Evolutionary conservation across 805 yeast species (phyloP).

Genomic region (Priceomyces castillae): DNA sequence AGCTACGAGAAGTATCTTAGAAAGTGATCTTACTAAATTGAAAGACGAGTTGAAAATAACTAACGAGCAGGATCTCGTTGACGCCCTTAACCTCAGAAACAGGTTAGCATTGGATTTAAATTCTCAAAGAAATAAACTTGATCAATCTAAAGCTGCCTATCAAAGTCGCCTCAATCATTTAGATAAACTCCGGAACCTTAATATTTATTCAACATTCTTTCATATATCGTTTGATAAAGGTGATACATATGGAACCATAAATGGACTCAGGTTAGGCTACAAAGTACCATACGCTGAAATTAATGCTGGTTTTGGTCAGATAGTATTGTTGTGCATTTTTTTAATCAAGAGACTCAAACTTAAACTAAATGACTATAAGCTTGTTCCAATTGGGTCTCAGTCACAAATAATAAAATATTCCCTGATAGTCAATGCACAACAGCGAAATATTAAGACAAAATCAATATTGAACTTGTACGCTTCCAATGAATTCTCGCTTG

Average conservation of each 20-base stretch:
- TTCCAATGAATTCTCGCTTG: constrained; percentile 69
- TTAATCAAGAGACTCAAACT: constrained; percentile 56
- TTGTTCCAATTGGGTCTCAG: constrained; percentile 81
- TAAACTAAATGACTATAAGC: constrained; percentile 54
- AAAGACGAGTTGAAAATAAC: constrained; percentile 34
- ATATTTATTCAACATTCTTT: constrained; percentile 82
- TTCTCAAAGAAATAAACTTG: constrained; percentile 52
- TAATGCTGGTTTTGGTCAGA: constrained; percentile 88
- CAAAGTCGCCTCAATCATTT: constrained; percentile 62
- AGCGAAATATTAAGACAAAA: constrained; percentile 21
- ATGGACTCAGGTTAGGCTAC: constrained; percentile 77
- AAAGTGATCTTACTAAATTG: constrained; percentile 45
- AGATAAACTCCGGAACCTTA: constrained; percentile 68
- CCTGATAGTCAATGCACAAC: constrained; percentile 14
- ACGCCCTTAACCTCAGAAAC: constrained; percentile 52
- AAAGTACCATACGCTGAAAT: constrained; percentile 87
- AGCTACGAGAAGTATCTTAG: constrained; percentile 41
- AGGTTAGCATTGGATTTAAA: constrained; percentile 50
- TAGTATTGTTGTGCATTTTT: constrained; percentile 66
- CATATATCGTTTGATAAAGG: constrained; percentile 66
- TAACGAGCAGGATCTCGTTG: constrained; percentile 44
- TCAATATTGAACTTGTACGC: constrained; percentile 57
- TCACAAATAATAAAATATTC: constrained; percentile 67
- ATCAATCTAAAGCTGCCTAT: constrained; percentile 61
- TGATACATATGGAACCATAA: constrained; percentile 83